A percentile compares a stretch with the other conserved stretches of the same genome.
Evolutionary conservation across 306 rosid species (phyloP).

Genomic region (Vigna hirtella): DNA sequence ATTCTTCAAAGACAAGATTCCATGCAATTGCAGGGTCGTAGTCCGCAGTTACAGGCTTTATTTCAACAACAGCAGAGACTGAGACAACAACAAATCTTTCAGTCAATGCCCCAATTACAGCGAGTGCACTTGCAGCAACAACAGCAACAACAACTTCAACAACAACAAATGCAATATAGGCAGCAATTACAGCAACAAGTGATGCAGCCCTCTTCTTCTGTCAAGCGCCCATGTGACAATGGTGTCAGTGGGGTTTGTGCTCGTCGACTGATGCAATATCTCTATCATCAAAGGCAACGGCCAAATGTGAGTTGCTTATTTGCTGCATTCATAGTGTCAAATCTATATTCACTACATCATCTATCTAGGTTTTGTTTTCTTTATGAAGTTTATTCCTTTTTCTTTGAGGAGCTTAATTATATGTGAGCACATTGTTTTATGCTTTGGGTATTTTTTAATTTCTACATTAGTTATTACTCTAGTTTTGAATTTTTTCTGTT

Average conservation of each 20-base stretch:
- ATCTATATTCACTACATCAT: slow-evolving; percentile 15
- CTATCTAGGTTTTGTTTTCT: background rate
- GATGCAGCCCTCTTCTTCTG: slow-evolving; percentile 65
- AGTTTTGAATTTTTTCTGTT: slow-evolving; percentile 24
- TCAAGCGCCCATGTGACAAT: slow-evolving; percentile 80
- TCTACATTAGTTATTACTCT: slow-evolving; percentile 1
- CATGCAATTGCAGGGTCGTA: slow-evolving; percentile 79
- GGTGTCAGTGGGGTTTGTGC: slow-evolving; percentile 91
- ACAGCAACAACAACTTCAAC: slow-evolving; percentile 57
- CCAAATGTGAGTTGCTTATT: slow-evolving; percentile 67
- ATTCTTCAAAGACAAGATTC: slow-evolving; percentile 85
- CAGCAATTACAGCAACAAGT: slow-evolving; percentile 88
- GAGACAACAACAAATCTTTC: slow-evolving; percentile 70
- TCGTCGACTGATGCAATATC: slow-evolving; percentile 95
- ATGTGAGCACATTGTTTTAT: slow-evolving; percentile 25
- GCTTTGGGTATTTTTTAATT: slow-evolving; percentile 10
- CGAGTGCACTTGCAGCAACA: slow-evolving; percentile 72
- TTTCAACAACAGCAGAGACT: slow-evolving; percentile 81
- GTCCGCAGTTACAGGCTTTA: slow-evolving; percentile 77
- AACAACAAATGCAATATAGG: slow-evolving; percentile 78
- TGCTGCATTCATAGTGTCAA: slow-evolving; percentile 7
- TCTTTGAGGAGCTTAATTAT: background rate
- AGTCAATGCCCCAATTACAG: slow-evolving; percentile 89
- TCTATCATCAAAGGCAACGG: slow-evolving; percentile 92
- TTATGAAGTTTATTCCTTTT: background rate